Conservation (phyloP, 345 rosid genomes). For the Corymbia maculata region DNA sequence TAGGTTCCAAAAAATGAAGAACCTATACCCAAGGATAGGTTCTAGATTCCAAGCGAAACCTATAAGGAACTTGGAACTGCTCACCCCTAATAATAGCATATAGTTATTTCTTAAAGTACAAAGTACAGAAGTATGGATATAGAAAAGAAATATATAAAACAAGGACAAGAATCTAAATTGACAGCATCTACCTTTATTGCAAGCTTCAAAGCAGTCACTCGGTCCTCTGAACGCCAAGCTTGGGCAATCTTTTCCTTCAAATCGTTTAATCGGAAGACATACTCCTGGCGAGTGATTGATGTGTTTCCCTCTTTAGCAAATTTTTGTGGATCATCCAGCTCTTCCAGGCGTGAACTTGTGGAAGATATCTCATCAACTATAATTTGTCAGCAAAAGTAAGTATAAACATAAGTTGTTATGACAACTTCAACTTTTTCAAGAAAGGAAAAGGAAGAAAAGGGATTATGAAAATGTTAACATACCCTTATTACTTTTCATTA, state of each 20-base stretch:
- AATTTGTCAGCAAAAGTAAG: conserved; percentile 2
- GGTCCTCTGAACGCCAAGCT: conserved; percentile 75
- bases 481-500: conserved; percentile 60
- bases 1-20: too few species aligned
- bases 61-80: too few species aligned
- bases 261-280: conserved; percentile 56
- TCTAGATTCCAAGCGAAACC: too few species aligned
- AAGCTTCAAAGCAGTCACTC: conserved; percentile 70
- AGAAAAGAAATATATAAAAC: background rate
- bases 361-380: conserved; percentile 43
- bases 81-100: background rate
- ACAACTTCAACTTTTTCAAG: background rate
- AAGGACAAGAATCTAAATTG: background rate
- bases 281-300: conserved; percentile 58
- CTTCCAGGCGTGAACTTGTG: conserved; percentile 31
- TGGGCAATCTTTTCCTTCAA: conserved; percentile 64
- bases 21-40: too few species aligned
- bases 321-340: conserved; percentile 44
- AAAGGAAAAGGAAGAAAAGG: background rate
- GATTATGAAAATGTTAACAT: background rate
- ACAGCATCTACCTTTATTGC: conserved; percentile 50
- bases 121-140: background rate
- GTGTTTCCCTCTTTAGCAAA: conserved; percentile 37
- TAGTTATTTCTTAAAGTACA: background rate
- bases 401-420: background rate